Conservation (phyloP, 2,329 filamentous ascomycete species). For the Fusarium sp. region DNA sequence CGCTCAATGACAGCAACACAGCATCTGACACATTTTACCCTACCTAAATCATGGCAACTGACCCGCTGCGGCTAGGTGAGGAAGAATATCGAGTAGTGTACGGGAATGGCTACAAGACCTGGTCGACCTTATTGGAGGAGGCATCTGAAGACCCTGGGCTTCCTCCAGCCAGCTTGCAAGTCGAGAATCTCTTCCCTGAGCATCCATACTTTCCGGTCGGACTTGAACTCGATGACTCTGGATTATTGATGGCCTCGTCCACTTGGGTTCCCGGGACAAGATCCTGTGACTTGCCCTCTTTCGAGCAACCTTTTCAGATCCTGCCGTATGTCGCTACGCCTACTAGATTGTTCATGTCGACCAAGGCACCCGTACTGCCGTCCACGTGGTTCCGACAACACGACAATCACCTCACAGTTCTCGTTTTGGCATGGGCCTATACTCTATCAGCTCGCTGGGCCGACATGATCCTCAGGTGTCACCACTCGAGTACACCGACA, state of each 20-base stretch:
- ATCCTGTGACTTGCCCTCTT: neutral
- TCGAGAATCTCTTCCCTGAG: neutral
- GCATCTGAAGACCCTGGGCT: neutral
- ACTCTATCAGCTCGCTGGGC: slow-evolving; percentile 4
- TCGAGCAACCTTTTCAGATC: neutral
- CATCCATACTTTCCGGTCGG: neutral
- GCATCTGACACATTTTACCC: neutral
- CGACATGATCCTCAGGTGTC: neutral
- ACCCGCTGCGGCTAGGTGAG: neutral
- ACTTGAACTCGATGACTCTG: neutral
- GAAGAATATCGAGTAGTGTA: neutral
- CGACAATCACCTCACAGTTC: slow-evolving; percentile 4
- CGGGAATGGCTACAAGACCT: neutral
- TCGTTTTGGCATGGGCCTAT: slow-evolving; percentile 10
- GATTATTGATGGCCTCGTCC: neutral
- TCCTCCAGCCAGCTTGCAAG: neutral
- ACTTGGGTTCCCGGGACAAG: neutral
- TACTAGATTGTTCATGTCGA: neutral
- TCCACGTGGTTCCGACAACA: neutral
- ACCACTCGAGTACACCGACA: slow-evolving; percentile 1
- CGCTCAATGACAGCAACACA: neutral
- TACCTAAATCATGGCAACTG: neutral
- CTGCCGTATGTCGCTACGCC: neutral
- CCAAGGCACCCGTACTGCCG: neutral
- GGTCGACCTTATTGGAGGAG: neutral